Evolutionary conservation across 768 basidiomycete species (phyloP), one percentile per base, ranked within the genome.

Genomic region (Galerina sulciceps): DNA sequence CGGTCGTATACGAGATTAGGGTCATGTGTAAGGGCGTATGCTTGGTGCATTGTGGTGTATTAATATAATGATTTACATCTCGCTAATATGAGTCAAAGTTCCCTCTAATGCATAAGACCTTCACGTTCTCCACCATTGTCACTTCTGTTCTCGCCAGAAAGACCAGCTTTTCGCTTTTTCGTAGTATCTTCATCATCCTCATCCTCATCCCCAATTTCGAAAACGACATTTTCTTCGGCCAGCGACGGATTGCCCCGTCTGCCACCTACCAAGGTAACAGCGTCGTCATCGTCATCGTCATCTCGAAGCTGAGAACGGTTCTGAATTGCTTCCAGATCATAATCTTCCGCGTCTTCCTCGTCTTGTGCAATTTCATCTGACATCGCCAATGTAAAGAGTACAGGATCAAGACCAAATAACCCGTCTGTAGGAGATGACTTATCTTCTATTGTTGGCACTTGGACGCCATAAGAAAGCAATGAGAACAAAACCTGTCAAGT

Each of bases 281-380:
- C 83, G 59, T 90, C 69, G 36, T 70, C 65, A 59, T 88, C 89
- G 51, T 88, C 85, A 49, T 86, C 83, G 3, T 89, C 87, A 26
- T 83, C 82, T 31, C 80, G 77, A 13, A 74, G 72, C 34, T 76
- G 71, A 1, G 79, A 79, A 35, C 88, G 86, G 51, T 67, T 75
- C 64, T 87, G 84, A 53, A 95, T 77, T 13, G 89, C 79, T 65
- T 94, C 94, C 23, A 93, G 79, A 67, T 95, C 94, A 66, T 94
- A 96, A 69, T 95, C 90, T 69, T 97, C 93, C 0, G 93, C 96
- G 63, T 96, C 95, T 66, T 90, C 89, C 68, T 96, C 94, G 67
- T 95, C 90, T 75, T 96, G 94, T 22, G 97, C 94, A 52, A 99
- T 75, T 76, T 99, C 97, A 63, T 98, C 96, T 22, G 93, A 96